A percentile compares a stretch with the other conserved stretches of the same genome.
Conservation (phyloP, 768 basidiomycete genomes). For the Cubamyces sp. region DNA sequence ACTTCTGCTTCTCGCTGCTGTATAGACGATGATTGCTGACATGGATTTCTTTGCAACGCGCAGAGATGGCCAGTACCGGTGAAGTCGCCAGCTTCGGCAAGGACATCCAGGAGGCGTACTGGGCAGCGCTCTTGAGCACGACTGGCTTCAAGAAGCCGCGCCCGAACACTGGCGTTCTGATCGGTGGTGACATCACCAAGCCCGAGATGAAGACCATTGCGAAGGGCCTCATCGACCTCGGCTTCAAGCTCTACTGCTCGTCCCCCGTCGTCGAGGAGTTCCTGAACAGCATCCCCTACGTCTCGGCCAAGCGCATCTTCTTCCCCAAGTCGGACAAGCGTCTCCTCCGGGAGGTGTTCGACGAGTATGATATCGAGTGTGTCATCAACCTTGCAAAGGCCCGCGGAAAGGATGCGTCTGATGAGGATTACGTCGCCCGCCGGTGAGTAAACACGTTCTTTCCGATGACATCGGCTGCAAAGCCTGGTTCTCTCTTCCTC, state of each 20-base stretch:
- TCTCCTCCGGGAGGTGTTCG: slow-evolving; percentile 90
- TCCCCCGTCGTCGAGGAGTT: slow-evolving; percentile 78
- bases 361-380: slow-evolving; percentile 91
- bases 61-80: slow-evolving; percentile 98
- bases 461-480: not conserved
- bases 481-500: not conserved
- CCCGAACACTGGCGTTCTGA: slow-evolving; percentile 82
- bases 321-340: slow-evolving; percentile 98
- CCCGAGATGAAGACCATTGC: slow-evolving; percentile 89
- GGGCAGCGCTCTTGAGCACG: slow-evolving; percentile 91
- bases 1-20: not conserved
- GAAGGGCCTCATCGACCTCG: slow-evolving; percentile 77
- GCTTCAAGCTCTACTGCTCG: slow-evolving; percentile 95
- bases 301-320: slow-evolving; percentile 85
- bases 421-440: slow-evolving; percentile 97
- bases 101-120: slow-evolving; percentile 94
- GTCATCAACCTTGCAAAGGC: slow-evolving; percentile 91
- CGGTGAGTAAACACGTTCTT: slow-evolving; percentile 50
- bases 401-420: slow-evolving; percentile 74
- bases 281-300: slow-evolving; percentile 77
- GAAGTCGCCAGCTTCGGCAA: slow-evolving; percentile 96
- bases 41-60: not conserved
- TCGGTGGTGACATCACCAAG: slow-evolving; percentile 87
- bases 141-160: slow-evolving; percentile 94
- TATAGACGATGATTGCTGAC: slow-evolving; percentile 9